A percentile compares a stretch with the other conserved stretches of the same genome.
Evolutionary conservation across 2,329 filamentous ascomycete genomes (phyloP).

Genomic region (Aspergillus uvarum): DNA sequence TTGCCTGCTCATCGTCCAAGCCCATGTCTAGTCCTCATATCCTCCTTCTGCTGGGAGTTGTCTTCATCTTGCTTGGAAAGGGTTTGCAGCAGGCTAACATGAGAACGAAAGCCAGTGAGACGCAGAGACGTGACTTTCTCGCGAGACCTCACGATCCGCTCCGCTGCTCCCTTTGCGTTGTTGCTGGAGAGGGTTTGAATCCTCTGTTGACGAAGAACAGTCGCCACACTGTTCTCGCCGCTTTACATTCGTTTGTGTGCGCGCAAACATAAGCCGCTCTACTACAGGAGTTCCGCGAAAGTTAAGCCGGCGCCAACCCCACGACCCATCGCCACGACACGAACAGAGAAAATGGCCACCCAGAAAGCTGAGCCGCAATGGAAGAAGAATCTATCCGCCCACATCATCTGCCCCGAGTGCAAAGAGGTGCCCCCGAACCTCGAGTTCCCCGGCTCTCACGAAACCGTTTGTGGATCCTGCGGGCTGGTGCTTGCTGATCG

Average conservation of each 20-base stretch:
- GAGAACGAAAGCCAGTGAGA: slow-evolving; percentile 31
- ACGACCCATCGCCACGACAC: background rate
- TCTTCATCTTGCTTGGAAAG: slow-evolving; percentile 16
- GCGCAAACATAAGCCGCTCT: slow-evolving; percentile 47
- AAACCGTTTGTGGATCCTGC: slow-evolving; percentile 90
- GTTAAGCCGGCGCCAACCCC: slow-evolving; percentile 26
- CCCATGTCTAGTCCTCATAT: slow-evolving; percentile 15
- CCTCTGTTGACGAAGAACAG: slow-evolving; percentile 28
- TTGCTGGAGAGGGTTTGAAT: slow-evolving; percentile 10
- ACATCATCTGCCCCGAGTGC: slow-evolving; percentile 86
- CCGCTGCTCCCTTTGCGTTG: slow-evolving; percentile 22
- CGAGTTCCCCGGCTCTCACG: slow-evolving; percentile 87
- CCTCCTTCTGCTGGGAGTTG: slow-evolving; percentile 8
- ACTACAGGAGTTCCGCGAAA: slow-evolving; percentile 48
- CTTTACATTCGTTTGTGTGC: slow-evolving; percentile 63
- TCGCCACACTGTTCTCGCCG: slow-evolving; percentile 70
- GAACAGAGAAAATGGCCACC: background rate
- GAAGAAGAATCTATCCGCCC: slow-evolving; percentile 82
- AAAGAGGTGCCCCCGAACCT: slow-evolving; percentile 88
- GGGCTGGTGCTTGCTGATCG: slow-evolving; percentile 87
- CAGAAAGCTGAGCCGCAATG: slow-evolving; percentile 51
- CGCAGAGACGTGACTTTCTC: slow-evolving; percentile 26
- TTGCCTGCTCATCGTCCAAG: slow-evolving; percentile 2
- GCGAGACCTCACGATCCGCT: slow-evolving; percentile 22
- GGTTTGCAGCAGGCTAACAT: slow-evolving; percentile 33